Base-by-base conservation (phyloP, 352 stramenopile species). In the Globisporangium rhizosaccharum region DNA sequence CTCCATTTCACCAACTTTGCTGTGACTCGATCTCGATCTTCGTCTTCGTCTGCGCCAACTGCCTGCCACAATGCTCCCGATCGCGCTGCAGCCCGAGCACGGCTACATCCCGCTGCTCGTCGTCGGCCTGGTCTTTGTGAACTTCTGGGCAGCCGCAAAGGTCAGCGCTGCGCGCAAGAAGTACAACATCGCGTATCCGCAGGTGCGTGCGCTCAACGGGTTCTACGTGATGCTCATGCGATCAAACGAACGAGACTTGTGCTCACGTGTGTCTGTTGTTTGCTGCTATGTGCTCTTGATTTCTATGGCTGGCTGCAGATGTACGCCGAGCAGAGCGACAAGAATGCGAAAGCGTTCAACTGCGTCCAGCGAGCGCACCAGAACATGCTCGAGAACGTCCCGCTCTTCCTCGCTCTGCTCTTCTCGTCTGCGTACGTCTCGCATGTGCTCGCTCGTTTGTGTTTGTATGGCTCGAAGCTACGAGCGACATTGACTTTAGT, bases 331-430 rank as follows among this genome's bases (percentile, higher is more conserved):
- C 71, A 93, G 66, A 85, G 68, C 55, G 84, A 92, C 62, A 94
- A 97, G 70, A 84, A 97, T 63, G 88, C 77, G 54, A 92, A 81
- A 61, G 84, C 75, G 2, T 84, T 59, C 42, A 59, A 59, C 54
- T 53, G 37, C 17, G 51, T 56, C 9, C 39, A 41, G 51, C 51
- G 51, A 48, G 85, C 77, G 26, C 90, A 98, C 75, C 92, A 98
- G 70, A 94, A 98, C 65, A 67, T 96, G 47, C 72, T 97, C 45
- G 90, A 97, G 72, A 96, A 94, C 54, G 78, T 91, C 49, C 83
- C 87, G 2, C 55, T 77, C 1, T 92, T 87, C 54, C 62, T 92
- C 25, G 55, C 59, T 0, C 55, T 91, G 53, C 67, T 88, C 20
- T 51, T 85, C 49, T 77, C 76, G 26, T 53, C 49, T 1, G 25